Evolutionary conservation across 2,329 filamentous ascomycete species (phyloP).

Genomic region (Pseudogymnoascus sp.): DNA sequence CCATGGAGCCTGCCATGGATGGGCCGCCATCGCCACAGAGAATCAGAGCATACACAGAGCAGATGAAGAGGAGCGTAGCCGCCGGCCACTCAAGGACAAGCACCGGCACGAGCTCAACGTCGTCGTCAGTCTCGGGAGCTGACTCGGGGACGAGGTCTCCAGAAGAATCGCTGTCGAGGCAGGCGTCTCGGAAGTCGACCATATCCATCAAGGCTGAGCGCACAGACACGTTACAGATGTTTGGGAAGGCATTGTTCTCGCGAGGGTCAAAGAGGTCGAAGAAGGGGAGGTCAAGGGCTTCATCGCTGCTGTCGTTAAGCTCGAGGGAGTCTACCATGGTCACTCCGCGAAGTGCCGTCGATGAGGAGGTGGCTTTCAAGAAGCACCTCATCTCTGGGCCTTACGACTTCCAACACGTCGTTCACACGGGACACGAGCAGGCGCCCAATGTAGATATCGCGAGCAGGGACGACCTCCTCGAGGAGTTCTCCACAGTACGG

Average conservation of each 20-base stretch:
- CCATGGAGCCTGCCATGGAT: constrained; percentile 50
- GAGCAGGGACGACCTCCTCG: constrained; percentile 35
- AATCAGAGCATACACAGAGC: constrained; percentile 49
- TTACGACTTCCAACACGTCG: constrained; percentile 59
- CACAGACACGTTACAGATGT: constrained; percentile 50
- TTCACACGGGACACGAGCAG: constrained; percentile 46
- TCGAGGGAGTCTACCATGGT: neutral
- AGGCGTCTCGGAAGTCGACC: constrained; percentile 48
- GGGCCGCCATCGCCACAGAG: constrained; percentile 52
- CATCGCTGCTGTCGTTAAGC: constrained; percentile 1
- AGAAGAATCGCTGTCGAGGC: constrained; percentile 39
- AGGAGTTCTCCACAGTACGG: constrained; percentile 37
- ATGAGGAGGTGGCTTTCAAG: constrained; percentile 19
- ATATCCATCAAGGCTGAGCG: constrained; percentile 43
- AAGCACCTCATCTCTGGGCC: constrained; percentile 51
- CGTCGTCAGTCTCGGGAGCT: constrained; percentile 41
- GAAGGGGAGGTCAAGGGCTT: constrained; percentile 34
- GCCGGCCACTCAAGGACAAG: constrained; percentile 38
- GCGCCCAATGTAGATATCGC: constrained; percentile 31
- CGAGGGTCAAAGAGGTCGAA: constrained; percentile 41
- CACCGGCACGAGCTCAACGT: constrained; percentile 47
- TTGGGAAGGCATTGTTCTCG: constrained; percentile 52
- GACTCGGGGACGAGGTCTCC: constrained; percentile 22
- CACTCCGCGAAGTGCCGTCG: neutral
- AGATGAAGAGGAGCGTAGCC: constrained; percentile 45